These are phyloP conservation scores for Cladophialophora exuberans DNA, from an alignment of 2,329 filamentous ascomycete species.

Conservation along the genomic window DNA sequence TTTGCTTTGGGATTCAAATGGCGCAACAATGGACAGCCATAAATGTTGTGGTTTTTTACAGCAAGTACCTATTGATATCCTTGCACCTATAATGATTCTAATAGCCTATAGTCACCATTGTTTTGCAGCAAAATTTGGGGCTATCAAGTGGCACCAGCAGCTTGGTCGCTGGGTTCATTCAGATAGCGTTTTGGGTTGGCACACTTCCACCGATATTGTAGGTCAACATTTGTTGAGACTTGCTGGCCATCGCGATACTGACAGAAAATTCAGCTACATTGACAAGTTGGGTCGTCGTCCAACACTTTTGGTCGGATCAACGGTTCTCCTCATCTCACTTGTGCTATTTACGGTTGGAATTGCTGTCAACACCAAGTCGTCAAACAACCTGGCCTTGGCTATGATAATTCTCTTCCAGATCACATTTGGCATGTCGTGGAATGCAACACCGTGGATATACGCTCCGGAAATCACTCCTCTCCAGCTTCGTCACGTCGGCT, in stretches of 20 bases:
- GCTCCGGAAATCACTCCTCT: slow-evolving; percentile 41
- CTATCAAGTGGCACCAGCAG: slow-evolving; percentile 58
- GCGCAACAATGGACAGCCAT: slow-evolving; percentile 48
- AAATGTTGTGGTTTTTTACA: slow-evolving; percentile 2
- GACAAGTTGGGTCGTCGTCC: slow-evolving; percentile 16
- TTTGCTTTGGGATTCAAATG: slow-evolving; percentile 51
- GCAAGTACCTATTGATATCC: too few relatives aligned
- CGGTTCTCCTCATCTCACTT: slow-evolving; percentile 36
- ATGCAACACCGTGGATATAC: slow-evolving; percentile 38
- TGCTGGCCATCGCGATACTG: too few relatives aligned
- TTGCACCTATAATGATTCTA: too few relatives aligned
- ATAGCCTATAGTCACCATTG: slow-evolving; percentile 21
- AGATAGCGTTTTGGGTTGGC: slow-evolving; percentile 18
- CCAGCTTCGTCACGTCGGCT: slow-evolving; percentile 39
- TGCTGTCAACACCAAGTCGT: slow-evolving; percentile 15
- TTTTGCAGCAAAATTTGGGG: slow-evolving; percentile 44
- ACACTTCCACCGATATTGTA: slow-evolving; percentile 18
- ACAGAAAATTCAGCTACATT: slow-evolving; percentile 4
- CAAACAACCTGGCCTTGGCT: slow-evolving; percentile 36
- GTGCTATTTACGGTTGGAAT: slow-evolving; percentile 36
- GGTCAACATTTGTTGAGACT: too few relatives aligned
- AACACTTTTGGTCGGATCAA: slow-evolving; percentile 32
- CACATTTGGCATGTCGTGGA: slow-evolving; percentile 39
- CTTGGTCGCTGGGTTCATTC: slow-evolving; percentile 58
- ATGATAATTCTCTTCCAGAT: slow-evolving; percentile 40